Evolutionary conservation across 345 rosid genomes (phyloP).

Genomic region (Eucalyptus curtisii): DNA sequence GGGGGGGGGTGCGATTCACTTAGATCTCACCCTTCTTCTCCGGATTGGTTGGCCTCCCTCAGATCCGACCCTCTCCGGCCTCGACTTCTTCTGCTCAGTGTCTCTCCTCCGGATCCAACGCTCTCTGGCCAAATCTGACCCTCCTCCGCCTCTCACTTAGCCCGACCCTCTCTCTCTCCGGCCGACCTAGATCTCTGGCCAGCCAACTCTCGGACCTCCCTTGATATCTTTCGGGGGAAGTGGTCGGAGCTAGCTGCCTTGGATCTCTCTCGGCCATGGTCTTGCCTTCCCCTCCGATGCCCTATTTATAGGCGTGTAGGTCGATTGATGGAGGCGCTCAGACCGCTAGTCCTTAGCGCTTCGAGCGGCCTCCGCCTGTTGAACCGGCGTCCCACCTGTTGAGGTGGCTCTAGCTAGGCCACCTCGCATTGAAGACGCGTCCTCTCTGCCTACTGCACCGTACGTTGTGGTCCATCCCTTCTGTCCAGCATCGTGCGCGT

Average conservation of each 20-base stretch:
- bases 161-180: rapidly evolving
- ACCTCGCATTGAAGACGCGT: too few species aligned
- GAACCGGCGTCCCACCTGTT: rapidly evolving
- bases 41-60: rapidly evolving
- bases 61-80: rapidly evolving
- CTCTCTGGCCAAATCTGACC: too few species aligned
- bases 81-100: rapidly evolving
- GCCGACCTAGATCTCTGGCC: too few species aligned
- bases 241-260: too few species aligned
- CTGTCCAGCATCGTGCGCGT: rapidly evolving
- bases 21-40: too few species aligned
- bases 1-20: rapidly evolving
- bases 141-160: too few species aligned
- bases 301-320: too few species aligned
- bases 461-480: rapidly evolving
- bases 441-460: rapidly evolving
- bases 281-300: too few species aligned
- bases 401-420: too few species aligned
- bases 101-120: rapidly evolving
- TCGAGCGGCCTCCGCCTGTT: rapidly evolving
- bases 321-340: rapidly evolving
- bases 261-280: background rate
- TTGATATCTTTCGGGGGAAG: too few species aligned
- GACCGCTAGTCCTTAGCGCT: rapidly evolving
- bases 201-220: too few species aligned